phyloP scores from a whole-genome alignment of 2,329 filamentous ascomycete genomes.

The Davidsoniella australis region DNA sequence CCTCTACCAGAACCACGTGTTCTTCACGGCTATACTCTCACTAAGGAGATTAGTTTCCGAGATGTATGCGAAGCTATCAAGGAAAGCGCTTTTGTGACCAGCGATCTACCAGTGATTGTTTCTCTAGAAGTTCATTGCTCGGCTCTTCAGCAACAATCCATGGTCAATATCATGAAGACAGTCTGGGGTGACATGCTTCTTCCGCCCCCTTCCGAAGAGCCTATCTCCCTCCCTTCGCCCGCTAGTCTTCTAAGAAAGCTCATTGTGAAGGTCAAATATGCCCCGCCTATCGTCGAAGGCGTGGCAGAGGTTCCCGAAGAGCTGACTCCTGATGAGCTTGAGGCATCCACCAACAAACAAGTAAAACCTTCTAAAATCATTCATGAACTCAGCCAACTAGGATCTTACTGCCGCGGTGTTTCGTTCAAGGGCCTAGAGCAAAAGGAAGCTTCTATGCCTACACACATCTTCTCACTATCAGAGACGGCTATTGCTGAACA shows the following conservation, averaged over 20 bases:
- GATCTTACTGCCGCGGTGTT: constrained; percentile 68
- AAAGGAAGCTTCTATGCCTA: constrained; percentile 47
- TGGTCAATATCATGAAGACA: constrained; percentile 84
- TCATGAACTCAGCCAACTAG: constrained; percentile 55
- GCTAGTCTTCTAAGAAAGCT: constrained; percentile 60
- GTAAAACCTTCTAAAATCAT: constrained; percentile 47
- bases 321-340: constrained; percentile 21
- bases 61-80: constrained; percentile 68
- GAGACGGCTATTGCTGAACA: constrained; percentile 47
- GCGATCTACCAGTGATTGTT: constrained; percentile 75
- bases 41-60: constrained; percentile 73
- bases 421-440: constrained; percentile 66
- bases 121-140: constrained; percentile 84
- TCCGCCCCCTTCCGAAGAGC: constrained; percentile 30
- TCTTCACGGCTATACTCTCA: constrained; percentile 77
- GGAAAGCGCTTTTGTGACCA: constrained; percentile 58
- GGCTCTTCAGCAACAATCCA: constrained; percentile 64
- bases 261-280: constrained; percentile 65
- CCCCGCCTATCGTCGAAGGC: constrained; percentile 23
- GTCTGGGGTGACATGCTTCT: constrained; percentile 63
- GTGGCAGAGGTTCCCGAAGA: constrained; percentile 18
- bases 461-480: constrained; percentile 52
- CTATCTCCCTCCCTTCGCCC: constrained; percentile 45
- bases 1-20: constrained; percentile 52
- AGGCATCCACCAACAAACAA: constrained; percentile 23